A percentile compares a stretch with the other conserved stretches of the same genome.
These are phyloP conservation scores for Kwoniella dejecticola DNA, from an alignment of 768 basidiomycete species.

Conservation along the genomic window DNA sequence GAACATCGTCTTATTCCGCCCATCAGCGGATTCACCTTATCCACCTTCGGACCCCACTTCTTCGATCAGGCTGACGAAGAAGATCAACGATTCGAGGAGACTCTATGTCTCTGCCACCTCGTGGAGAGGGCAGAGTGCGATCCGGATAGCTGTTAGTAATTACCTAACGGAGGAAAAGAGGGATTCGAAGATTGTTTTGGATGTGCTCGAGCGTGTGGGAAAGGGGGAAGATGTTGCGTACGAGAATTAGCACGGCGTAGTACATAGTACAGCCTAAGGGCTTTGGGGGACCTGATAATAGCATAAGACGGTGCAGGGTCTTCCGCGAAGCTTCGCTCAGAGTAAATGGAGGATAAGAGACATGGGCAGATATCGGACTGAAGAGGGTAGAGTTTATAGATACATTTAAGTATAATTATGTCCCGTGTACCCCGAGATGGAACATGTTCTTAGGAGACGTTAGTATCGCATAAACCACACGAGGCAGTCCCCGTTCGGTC, in stretches of 20 bases:
- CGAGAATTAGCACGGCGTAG: neutral
- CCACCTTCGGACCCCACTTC: slow-evolving; percentile 28
- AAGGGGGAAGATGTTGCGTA: slow-evolving; percentile 6
- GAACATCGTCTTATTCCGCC: slow-evolving; percentile 57
- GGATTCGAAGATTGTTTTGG: slow-evolving; percentile 33
- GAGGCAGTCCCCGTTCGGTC: no score
- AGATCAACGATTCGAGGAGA: slow-evolving; percentile 55
- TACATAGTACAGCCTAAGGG: neutral
- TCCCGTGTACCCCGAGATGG: no score
- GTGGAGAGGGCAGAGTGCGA: slow-evolving; percentile 56
- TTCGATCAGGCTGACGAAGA: slow-evolving; percentile 37
- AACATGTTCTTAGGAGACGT: no score
- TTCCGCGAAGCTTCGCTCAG: no score
- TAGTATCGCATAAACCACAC: no score
- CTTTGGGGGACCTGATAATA: neutral
- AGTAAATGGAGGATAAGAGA: no score
- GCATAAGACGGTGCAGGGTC: no score
- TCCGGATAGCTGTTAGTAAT: slow-evolving; percentile 58
- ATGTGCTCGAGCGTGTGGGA: slow-evolving; percentile 39
- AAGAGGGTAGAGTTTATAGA: no score
- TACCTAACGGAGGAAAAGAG: slow-evolving; percentile 41
- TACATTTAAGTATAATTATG: no score
- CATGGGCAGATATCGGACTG: no score
- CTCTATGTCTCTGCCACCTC: slow-evolving; percentile 56
- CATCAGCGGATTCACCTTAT: slow-evolving; percentile 24